Evolutionary conservation across 2,329 filamentous ascomycete genomes (phyloP).

Genomic region (Pseudogymnoascus sp.): DNA sequence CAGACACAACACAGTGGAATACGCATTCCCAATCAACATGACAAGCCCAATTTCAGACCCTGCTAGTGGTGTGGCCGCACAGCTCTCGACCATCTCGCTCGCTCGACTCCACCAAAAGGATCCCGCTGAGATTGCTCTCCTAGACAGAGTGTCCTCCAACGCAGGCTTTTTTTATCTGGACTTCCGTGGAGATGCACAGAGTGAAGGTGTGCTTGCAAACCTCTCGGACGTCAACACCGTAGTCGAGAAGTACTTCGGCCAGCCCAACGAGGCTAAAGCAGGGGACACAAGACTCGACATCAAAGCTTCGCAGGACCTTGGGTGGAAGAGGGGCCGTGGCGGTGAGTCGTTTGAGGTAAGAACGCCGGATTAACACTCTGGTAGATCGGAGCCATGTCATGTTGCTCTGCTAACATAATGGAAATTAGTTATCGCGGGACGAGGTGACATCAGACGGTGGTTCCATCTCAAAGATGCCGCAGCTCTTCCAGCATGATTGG

Average conservation of each 20-base stretch:
- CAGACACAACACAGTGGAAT: neutral
- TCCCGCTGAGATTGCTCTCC: conserved; percentile 14
- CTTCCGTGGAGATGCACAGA: conserved; percentile 15
- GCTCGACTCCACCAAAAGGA: conserved; percentile 17
- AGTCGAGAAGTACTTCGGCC: conserved; percentile 17
- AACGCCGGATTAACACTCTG: neutral
- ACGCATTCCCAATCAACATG: conserved; percentile 13
- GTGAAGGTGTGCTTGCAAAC: conserved; percentile 11
- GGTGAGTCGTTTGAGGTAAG: conserved; percentile 19
- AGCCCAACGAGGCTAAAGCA: conserved; percentile 16
- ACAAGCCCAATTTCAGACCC: conserved; percentile 11
- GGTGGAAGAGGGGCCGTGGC: conserved; percentile 16
- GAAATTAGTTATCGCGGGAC: conserved; percentile 17
- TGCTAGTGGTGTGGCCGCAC: conserved; percentile 15
- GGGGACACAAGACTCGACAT: conserved; percentile 15
- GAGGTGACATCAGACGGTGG: conserved; percentile 13
- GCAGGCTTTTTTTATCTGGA: conserved; percentile 20
- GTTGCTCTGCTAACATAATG: conserved; percentile 11
- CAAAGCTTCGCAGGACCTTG: conserved; percentile 18
- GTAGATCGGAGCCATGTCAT: neutral
- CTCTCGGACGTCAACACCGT: conserved; percentile 15
- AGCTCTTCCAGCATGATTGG: conserved; percentile 16
- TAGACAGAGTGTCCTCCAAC: conserved; percentile 13
- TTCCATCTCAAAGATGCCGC: conserved; percentile 12
- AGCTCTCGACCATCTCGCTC: conserved; percentile 13